Evolutionary conservation across 2,329 filamentous ascomycete species (phyloP).

Genomic region (Fusarium pseudoanthophilum): DNA sequence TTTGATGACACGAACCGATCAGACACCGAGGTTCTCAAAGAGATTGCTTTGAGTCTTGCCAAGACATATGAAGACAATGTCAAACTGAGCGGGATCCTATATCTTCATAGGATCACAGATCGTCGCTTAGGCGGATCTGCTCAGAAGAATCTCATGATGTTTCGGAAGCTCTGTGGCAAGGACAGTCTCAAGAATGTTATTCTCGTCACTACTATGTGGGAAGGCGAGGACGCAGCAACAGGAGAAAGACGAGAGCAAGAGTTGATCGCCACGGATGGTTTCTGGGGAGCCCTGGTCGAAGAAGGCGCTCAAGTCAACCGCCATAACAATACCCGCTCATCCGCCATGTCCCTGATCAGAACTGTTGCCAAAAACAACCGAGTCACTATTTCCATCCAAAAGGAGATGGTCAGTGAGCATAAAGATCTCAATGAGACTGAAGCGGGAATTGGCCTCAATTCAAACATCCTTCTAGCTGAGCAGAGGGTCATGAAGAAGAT

Average conservation of each 20-base stretch:
- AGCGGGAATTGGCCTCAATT: background rate
- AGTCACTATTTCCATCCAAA: background rate
- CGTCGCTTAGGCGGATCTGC: background rate
- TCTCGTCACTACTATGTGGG: background rate
- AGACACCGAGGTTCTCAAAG: slow-evolving; percentile 9
- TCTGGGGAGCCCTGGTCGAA: background rate
- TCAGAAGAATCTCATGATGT: background rate
- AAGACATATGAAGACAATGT: slow-evolving; percentile 11
- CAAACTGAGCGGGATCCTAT: slow-evolving; percentile 4
- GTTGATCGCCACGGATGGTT: background rate
- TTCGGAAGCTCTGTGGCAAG: background rate
- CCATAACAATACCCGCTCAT: background rate
- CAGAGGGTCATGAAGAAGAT: background rate
- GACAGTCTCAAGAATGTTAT: background rate
- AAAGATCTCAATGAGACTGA: background rate
- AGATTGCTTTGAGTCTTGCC: background rate
- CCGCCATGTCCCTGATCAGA: background rate
- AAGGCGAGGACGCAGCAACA: background rate
- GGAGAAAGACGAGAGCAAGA: background rate
- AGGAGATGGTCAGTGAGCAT: background rate
- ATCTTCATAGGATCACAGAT: slow-evolving; percentile 15
- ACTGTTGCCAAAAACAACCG: background rate
- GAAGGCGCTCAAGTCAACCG: background rate
- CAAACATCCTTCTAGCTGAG: background rate
- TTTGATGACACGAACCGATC: slow-evolving; percentile 22